A percentile compares a stretch with the other conserved stretches of the same genome.
These are phyloP conservation scores for Wallemia ichthyophaga DNA, from an alignment of 1,284 basidiomycete genomes.

Conservation along the genomic window DNA sequence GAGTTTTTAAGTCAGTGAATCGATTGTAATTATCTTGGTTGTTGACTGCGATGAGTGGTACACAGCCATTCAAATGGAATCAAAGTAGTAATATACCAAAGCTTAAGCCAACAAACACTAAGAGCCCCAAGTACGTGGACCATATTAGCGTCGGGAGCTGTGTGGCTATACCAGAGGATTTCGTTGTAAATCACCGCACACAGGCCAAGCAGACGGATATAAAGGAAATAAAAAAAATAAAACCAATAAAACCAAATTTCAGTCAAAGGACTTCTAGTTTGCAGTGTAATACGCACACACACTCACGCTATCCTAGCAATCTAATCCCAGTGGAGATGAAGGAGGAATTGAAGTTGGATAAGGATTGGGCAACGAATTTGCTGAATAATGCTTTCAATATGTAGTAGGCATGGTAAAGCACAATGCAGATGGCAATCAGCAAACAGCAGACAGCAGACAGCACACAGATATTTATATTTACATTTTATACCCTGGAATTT, in stretches of 20 bases:
- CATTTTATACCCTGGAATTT: too few species aligned
- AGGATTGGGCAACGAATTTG: background rate
- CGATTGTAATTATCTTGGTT: too few species aligned
- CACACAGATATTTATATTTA: too few species aligned
- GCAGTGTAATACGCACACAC: too few species aligned
- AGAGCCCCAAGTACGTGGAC: background rate
- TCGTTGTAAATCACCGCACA: background rate
- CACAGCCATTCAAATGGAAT: background rate
- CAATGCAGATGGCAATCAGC: too few species aligned
- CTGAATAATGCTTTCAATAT: background rate
- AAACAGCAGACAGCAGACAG: too few species aligned
- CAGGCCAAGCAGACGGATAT: background rate
- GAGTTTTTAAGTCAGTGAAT: background rate
- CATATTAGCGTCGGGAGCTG: background rate
- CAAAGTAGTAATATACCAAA: background rate
- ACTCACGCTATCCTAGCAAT: too few species aligned
- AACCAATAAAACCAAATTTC: too few species aligned
- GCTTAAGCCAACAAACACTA: background rate
- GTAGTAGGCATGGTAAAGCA: background rate
- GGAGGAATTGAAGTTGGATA: background rate
- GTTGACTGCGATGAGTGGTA: too few species aligned
- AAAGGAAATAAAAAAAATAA: background rate
- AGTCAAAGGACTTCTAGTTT: too few species aligned
- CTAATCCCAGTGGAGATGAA: background rate
- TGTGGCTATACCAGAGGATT: background rate